phyloP scores from a whole-genome alignment of 2,329 filamentous ascomycete genomes.

The Epichloe uncinata region DNA sequence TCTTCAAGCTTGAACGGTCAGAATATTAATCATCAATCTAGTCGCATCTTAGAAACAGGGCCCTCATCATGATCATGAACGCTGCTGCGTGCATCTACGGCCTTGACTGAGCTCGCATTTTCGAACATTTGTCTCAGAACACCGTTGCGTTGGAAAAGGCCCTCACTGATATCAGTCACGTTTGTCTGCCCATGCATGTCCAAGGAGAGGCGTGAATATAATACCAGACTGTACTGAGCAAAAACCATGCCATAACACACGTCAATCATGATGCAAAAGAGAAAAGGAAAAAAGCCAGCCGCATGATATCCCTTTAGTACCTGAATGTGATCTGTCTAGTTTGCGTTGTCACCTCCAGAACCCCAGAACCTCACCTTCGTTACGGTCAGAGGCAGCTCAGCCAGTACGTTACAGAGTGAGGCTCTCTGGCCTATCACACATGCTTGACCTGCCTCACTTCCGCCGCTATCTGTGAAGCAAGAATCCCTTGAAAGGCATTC shows the following conservation, averaged over 20 bases:
- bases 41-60: no score
- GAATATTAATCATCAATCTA: no score
- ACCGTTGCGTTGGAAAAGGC: neutral
- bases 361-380: constrained; percentile 14
- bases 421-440: neutral
- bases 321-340: constrained; percentile 25
- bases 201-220: constrained; percentile 1
- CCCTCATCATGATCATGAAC: neutral
- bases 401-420: constrained; percentile 7
- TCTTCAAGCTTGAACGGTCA: no score
- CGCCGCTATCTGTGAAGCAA: constrained; percentile 1
- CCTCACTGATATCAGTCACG: neutral
- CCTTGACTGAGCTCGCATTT: neutral
- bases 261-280: constrained; percentile 20
- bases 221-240: constrained; percentile 2
- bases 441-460: constrained; percentile 3
- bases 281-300: constrained; percentile 18
- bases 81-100: neutral
- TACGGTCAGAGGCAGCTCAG: constrained; percentile 12
- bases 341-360: constrained; percentile 17
- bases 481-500: constrained; percentile 1
- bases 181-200: neutral
- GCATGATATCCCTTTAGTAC: constrained; percentile 24
- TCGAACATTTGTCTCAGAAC: neutral
- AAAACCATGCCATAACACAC: constrained; percentile 13